phyloP scores from a whole-genome alignment of 164 flowering plant genomes.

The Cinnamomum chago region DNA sequence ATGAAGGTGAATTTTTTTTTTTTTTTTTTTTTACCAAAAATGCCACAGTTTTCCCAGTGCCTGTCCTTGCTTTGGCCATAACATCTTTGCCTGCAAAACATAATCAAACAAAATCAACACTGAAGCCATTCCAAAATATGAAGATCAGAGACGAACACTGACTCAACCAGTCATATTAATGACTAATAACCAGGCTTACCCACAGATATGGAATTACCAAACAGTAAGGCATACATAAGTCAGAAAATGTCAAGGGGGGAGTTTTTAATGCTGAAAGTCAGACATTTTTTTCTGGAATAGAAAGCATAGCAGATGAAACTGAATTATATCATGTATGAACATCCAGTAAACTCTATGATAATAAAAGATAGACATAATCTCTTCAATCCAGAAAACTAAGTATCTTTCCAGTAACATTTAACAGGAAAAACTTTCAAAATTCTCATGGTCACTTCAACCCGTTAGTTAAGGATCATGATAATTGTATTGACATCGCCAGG shows the following conservation, averaged over 20 bases:
- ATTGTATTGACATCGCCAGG: not conserved
- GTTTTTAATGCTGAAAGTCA: not conserved
- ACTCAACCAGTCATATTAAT: not conserved
- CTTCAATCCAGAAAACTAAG: no score
- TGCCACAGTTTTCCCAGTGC: slow-evolving; percentile 98
- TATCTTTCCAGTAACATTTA: not conserved
- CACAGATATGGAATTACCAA: not conserved
- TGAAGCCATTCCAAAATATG: not conserved
- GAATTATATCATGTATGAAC: no score
- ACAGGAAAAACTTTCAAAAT: not conserved
- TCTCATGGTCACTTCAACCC: not conserved
- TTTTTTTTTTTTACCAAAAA: slow-evolving; percentile 57
- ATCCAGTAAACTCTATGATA: no score
- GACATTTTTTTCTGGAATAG: not conserved
- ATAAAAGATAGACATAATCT: no score
- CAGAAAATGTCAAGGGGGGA: not conserved
- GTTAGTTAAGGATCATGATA: not conserved
- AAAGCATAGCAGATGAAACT: no score
- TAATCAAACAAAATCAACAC: not conserved
- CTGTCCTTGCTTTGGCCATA: slow-evolving; percentile 92
- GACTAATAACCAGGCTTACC: not conserved
- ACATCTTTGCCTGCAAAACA: slow-evolving; percentile 83
- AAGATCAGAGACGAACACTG: not conserved
- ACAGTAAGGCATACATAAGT: not conserved
- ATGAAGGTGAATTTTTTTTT: not conserved